Evolutionary conservation across 2,329 filamentous ascomycete species (phyloP).

Genomic region (Colletotrichum sansevieriae): DNA sequence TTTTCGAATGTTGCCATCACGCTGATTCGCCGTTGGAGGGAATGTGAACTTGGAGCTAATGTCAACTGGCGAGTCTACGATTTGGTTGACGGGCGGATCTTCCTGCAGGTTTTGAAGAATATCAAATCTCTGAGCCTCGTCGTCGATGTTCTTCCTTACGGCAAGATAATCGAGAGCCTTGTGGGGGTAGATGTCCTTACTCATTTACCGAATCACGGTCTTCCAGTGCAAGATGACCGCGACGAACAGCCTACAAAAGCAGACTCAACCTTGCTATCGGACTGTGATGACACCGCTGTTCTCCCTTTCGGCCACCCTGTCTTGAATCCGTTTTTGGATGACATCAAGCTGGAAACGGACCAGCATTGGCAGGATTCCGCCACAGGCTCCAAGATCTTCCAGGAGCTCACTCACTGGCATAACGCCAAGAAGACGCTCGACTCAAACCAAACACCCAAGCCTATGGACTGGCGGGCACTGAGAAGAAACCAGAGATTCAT

Average conservation of each 20-base stretch:
- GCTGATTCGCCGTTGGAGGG: not conserved
- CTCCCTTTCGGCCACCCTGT: slow-evolving; percentile 62
- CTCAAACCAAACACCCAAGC: slow-evolving; percentile 47
- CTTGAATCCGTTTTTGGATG: slow-evolving; percentile 60
- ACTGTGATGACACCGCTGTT: slow-evolving; percentile 45
- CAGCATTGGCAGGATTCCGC: not conserved
- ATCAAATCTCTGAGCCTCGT: not conserved
- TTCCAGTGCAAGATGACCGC: too few species aligned
- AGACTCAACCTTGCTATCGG: too few species aligned
- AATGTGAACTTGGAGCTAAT: not conserved
- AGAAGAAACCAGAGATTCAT: slow-evolving; percentile 74
- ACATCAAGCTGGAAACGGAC: slow-evolving; percentile 54
- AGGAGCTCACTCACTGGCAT: slow-evolving; percentile 72
- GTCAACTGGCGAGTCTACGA: slow-evolving; percentile 18
- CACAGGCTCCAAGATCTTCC: slow-evolving; percentile 52
- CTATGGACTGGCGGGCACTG: slow-evolving; percentile 49
- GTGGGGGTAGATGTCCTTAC: not conserved
- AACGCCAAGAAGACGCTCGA: slow-evolving; percentile 67
- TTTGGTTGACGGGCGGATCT: slow-evolving; percentile 25
- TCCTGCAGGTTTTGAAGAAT: slow-evolving; percentile 1
- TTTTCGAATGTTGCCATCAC: slow-evolving; percentile 8
- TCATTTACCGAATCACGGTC: not conserved
- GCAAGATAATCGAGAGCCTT: not conserved
- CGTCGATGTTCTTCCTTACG: not conserved
- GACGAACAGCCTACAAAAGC: not conserved